Conservation (phyloP, 768 basidiomycete species). For the Suillus placidus region DNA sequence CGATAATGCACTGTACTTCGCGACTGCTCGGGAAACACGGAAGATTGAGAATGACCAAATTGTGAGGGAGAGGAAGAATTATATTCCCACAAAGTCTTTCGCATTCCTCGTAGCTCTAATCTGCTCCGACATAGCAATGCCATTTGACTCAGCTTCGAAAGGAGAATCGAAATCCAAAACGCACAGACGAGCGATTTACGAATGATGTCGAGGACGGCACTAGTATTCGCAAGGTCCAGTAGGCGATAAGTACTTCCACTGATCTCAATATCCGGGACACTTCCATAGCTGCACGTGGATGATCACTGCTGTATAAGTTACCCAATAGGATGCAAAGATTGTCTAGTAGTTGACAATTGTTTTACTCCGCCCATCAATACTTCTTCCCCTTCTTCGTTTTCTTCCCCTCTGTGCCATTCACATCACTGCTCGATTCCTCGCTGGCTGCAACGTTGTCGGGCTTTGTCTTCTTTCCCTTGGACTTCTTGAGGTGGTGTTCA, state of each 20-base stretch:
- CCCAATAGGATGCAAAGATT: not conserved
- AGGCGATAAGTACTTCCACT: not conserved
- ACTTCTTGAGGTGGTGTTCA: slow-evolving; percentile 81
- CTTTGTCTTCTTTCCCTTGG: slow-evolving; percentile 53
- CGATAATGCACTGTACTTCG: not conserved
- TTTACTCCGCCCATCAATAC: slow-evolving; percentile 28
- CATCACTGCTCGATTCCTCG: slow-evolving; percentile 70
- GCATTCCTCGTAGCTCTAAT: not conserved
- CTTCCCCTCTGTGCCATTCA: slow-evolving; percentile 57
- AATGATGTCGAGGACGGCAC: not conserved
- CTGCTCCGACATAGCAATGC: not conserved
- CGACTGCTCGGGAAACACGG: not conserved
- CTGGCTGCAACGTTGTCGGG: slow-evolving; percentile 52
- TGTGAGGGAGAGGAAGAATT: not conserved
- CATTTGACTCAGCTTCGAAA: not conserved
- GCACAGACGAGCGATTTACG: not conserved
- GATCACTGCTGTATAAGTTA: slow-evolving; percentile 15
- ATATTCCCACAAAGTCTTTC: not conserved
- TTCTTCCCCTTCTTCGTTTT: slow-evolving; percentile 52
- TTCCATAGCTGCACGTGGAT: not conserved
- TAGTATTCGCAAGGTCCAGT: not conserved
- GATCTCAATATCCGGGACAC: not conserved
- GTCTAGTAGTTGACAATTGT: not conserved
- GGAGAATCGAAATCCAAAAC: not conserved
- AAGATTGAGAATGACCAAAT: not conserved